Base-by-base conservation (phyloP, 2,329 filamentous ascomycete genomes). In the Allantophomopsis lycopodina region DNA sequence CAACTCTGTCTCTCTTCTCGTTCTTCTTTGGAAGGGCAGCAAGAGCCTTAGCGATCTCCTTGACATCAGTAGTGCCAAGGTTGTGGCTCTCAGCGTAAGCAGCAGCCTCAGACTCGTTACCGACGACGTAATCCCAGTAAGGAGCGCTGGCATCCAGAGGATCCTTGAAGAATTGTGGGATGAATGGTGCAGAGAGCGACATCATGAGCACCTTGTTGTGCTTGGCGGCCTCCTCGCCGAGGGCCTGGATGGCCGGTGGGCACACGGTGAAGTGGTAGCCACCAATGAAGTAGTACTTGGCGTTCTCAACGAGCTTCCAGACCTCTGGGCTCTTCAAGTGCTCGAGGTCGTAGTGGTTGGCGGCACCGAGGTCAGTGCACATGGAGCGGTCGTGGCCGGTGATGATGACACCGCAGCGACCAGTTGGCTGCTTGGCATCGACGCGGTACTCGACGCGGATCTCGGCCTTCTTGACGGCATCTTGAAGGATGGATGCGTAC, bases 201-300 rank as follows among this genome's bases (percentile, higher is more conserved):
- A 98, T 78, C 53, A 88, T 76, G 62, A 96, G 94, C 46, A 71
- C 70, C 77, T 98, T 98, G 73, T 96, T 81, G 62, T 85, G 78
- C 48, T 72, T 67, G 32, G 86, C 88, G 42, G 91, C 89, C 65
- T 96, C 83, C 63, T 94, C 80, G 50, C 82, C 89, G 37, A 98
- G 73, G 48, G 87, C 85, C 70, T 88, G 69, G 58, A 94, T 87
- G 49, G 91, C 89, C 16, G 83, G 79, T 35, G 89, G 86, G 64
- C 81, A 94, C 56, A 98, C 91, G 33, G 91, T 98, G 69, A 98
- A 76, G 70, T 98, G 91, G 70, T 87, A 98, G 35, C 91, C 91
- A 56, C 91, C 91, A 46, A 98, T 79, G 57, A 94, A 98, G 72
- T 80, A 95, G 54, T 83, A 71, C 57, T 88, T 75, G 41, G 89